Evolutionary conservation across 768 basidiomycete genomes (phyloP), one percentile per base, ranked within the genome.

Genomic region (Phaeotremella skinneri): DNA sequence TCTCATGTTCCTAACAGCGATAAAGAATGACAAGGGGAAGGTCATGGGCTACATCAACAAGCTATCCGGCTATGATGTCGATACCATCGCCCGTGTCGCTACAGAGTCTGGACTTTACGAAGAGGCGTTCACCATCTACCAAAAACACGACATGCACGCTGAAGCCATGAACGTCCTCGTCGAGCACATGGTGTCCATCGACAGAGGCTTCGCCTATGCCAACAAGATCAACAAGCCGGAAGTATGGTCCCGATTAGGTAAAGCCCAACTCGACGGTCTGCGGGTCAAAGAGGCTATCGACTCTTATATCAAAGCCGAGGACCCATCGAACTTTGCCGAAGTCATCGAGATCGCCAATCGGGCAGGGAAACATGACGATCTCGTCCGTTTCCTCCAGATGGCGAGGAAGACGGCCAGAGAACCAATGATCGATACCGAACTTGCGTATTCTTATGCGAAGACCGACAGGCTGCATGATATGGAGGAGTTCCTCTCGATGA

Each of bases 401-500:
- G 91, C 96, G 29, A 88, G 96, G 77, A 98, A 96, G 81, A 84
- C 88, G 47, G 85, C 97, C 16, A 87, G 96, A 56, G 96, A 99
- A 77, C 96, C 96, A 31, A 92, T 87, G 79, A 93, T 99, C 68
- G 96, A 99, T 75, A 97, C 96, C 7, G 93, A 98, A 79, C 81
- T 99, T 31, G 94, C 96, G 13, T 96, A 97, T 75, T 90, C 96
- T 3, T 99, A 98, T 75, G 96, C 96, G 21, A 97, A 96, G 82
- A 81, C 82, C 14, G 82, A 82, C 62, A 87, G 96, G 52, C 79
- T 99, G 14, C 94, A 98, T 74, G 96, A 99, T 73, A 98, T 98
- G 96, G 96, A 99, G 72, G 96, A 99, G 79, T 99, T 99, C 84
- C 81, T 99, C 66, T 83, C 83, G 23, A 94, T 97, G 89, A 99